Evolutionary conservation across 2,329 filamentous ascomycete genomes (phyloP), one percentile per base, ranked within the genome.

Genomic region (Exophiala lecanii-corni): DNA sequence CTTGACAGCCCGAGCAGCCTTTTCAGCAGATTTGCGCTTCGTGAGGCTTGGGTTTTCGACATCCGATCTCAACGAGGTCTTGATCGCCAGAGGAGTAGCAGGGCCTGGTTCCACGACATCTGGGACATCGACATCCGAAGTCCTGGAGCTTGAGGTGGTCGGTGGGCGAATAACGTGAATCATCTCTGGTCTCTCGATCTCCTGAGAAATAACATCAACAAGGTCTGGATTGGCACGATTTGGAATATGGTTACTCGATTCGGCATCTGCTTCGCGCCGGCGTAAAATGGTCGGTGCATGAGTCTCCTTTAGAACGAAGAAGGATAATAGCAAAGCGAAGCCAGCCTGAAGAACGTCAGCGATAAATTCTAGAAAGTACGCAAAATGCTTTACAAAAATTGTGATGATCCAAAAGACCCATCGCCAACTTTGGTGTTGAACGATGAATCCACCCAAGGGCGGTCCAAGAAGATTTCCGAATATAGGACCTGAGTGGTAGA

Each of bases 101-200:
- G 50, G 10, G 52, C 39, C 21, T 16, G 40, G 42, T 70, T 69
- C 15, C 66, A 65, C 2, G 66, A 69, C 39, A 66, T 60, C 39
- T 66, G 28, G 28, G 28, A 31, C 28, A 31, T 31, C 28, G 28
- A 9, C 3, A 31, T 68, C 26, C 63, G 63, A 4, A 73, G 61
- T 1, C 54, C 59, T 16, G 56, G 53, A 0, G 67, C 58, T 53
- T 72, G 74, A 31, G 28, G 28, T 31, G 28, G 28, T 31, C 28
- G 28, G 28, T 31, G 28, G 7, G 28, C 28, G 3, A 31, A 31
- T 9, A 31, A 31, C 28, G 3, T 31, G 28, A 3, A 81, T 70
- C 55, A 74, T 76, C 19, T 73, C 74, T 1, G 77, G 76, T 3
- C 82, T 64, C 3, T 68, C 57, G 47, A 75, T 66, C 20, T 65